Percentiles rank a stretch among this genome's conserved stretches.
phyloP scores from a whole-genome alignment of 176 grass and related monocot species.

The Bromus sterilis region DNA sequence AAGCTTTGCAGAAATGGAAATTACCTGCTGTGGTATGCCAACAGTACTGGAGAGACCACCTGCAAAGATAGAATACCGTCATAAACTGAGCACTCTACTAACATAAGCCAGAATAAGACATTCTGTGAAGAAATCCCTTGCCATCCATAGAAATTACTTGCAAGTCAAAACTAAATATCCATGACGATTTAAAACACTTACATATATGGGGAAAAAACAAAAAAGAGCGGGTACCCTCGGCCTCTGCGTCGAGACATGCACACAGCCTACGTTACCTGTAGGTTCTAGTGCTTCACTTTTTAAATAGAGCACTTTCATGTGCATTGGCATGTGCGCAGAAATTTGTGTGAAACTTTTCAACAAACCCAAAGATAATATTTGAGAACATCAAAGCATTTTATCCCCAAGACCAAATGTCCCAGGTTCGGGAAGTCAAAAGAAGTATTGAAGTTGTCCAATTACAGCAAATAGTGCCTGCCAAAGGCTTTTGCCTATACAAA shows the following conservation, averaged over 20 bases:
- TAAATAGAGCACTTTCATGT: neutral
- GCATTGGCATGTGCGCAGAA: neutral
- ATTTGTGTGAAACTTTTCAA: neutral
- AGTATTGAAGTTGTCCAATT: neutral
- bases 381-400: neutral
- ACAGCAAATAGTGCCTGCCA: neutral
- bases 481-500: neutral
- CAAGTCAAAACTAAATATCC: neutral
- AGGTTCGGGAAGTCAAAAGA: neutral
- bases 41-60: slow-evolving; percentile 49
- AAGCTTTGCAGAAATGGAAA: slow-evolving; percentile 12
- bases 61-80: slow-evolving; percentile 33
- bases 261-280: neutral
- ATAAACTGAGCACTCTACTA: neutral
- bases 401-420: neutral
- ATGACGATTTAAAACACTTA: neutral
- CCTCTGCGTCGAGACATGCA: no score
- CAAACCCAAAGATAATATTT: neutral
- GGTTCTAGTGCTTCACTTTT: neutral
- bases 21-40: slow-evolving; percentile 56
- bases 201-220: no score
- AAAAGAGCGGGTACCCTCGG: no score
- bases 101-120: neutral
- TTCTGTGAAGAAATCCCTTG: neutral
- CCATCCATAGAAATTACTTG: neutral